Percentiles rank a stretch among this genome's conserved stretches.
Conservation (phyloP, 2,329 filamentous ascomycete genomes). For the Alternaria ethzedia region DNA sequence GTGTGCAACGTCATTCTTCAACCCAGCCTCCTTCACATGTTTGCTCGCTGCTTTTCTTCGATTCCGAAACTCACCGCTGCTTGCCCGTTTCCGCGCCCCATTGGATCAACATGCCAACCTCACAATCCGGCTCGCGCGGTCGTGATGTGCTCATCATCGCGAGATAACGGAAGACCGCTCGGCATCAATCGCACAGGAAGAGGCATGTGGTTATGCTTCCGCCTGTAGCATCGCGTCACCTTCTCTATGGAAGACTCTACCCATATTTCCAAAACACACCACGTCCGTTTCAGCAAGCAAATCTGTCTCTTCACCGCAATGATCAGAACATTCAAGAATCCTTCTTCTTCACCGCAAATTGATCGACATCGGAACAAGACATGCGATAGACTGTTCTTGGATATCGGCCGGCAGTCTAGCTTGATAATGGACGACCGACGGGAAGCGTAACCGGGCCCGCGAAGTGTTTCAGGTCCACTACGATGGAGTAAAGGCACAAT, state of each 20-base stretch:
- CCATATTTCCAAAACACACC: slow-evolving; percentile 26
- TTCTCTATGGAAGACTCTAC: slow-evolving; percentile 6
- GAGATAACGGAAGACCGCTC: slow-evolving; percentile 2
- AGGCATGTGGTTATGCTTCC: slow-evolving; percentile 26
- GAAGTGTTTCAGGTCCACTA: slow-evolving; percentile 25
- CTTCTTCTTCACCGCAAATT: slow-evolving; percentile 29
- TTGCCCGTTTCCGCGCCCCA: not conserved
- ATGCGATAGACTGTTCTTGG: slow-evolving; percentile 25
- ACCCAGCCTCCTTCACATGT: not conserved
- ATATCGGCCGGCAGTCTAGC: slow-evolving; percentile 19
- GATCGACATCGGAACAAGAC: slow-evolving; percentile 20
- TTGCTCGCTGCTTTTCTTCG: slow-evolving; percentile 2
- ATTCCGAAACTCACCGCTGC: slow-evolving; percentile 1
- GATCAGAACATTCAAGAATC: slow-evolving; percentile 18
- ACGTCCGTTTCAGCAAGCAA: slow-evolving; percentile 22
- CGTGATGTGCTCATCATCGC: slow-evolving; percentile 7
- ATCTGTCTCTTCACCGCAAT: slow-evolving; percentile 12
- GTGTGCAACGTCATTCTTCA: slow-evolving; percentile 1
- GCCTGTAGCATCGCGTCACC: slow-evolving; percentile 13
- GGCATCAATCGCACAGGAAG: slow-evolving; percentile 19
- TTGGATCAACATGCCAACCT: slow-evolving; percentile 1
- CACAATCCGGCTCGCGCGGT: not conserved
- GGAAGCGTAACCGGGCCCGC: slow-evolving; percentile 33
- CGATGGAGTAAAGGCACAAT: slow-evolving; percentile 10
- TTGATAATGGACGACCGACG: slow-evolving; percentile 25